phyloP scores from a whole-genome alignment of 2,329 filamentous ascomycete species.

The Exserohilum turcica region DNA sequence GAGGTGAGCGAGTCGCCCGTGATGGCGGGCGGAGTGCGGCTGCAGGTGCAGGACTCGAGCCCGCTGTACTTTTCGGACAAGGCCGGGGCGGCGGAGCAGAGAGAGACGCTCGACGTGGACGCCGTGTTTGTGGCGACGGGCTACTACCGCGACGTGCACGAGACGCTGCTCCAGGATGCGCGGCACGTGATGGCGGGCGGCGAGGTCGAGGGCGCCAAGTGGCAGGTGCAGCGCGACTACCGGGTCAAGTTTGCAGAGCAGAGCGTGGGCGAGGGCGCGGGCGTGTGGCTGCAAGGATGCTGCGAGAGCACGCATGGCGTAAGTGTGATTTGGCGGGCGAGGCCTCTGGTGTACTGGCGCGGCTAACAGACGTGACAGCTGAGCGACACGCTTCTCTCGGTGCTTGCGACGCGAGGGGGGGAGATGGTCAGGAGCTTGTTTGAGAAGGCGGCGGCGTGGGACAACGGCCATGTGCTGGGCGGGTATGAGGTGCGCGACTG shows the following conservation, averaged over 20 bases:
- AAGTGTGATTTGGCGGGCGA: constrained; percentile 52
- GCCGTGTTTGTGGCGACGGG: constrained; percentile 86
- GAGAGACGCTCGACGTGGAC: constrained; percentile 74
- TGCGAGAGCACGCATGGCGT: constrained; percentile 91
- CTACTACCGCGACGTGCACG: constrained; percentile 78
- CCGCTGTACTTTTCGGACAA: constrained; percentile 40
- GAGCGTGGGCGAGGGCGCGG: constrained; percentile 72
- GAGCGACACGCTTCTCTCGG: constrained; percentile 81
- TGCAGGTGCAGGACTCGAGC: constrained; percentile 60
- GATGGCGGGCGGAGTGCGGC: constrained; percentile 37
- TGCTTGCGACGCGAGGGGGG: constrained; percentile 74
- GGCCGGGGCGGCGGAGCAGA: constrained; percentile 49
- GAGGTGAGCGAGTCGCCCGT: constrained; percentile 60
- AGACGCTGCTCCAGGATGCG: constrained; percentile 71
- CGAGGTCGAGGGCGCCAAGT: constrained; percentile 54
- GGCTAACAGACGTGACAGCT: constrained; percentile 55
- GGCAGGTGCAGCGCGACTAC: constrained; percentile 79
- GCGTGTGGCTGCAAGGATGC: constrained; percentile 92
- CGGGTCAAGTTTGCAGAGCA: constrained; percentile 71
- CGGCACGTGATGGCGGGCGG: constrained; percentile 67
- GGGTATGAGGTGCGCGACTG: constrained; percentile 29
- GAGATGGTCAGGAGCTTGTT: constrained; percentile 81
- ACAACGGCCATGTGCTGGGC: constrained; percentile 30
- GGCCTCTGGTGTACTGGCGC: too few relatives aligned
- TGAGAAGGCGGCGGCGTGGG: constrained; percentile 44